Evolutionary conservation across 495 filamentous ascomycete species (phyloP).

Genomic region (Penicillium simplicissimum): DNA sequence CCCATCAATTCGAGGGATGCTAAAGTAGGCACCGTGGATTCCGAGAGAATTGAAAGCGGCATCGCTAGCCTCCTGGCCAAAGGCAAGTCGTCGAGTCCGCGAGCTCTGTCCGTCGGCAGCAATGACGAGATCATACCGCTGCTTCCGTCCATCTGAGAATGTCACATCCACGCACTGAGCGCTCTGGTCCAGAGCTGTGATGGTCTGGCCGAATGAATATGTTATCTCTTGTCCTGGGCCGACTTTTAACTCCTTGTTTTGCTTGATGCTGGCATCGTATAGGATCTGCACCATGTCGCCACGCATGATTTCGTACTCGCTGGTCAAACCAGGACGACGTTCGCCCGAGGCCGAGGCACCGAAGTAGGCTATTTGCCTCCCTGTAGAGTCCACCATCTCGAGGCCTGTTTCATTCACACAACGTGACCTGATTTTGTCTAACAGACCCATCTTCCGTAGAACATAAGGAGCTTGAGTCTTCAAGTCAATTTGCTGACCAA

Average conservation of each 20-base stretch:
- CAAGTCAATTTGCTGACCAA: slow-evolving; percentile 9
- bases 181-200: slow-evolving; percentile 19
- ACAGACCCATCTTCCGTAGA: slow-evolving; percentile 8
- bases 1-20: slow-evolving; percentile 30
- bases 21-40: slow-evolving; percentile 41
- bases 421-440: neutral
- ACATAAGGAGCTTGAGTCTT: slow-evolving; percentile 3
- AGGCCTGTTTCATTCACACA: slow-evolving; percentile 9
- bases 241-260: neutral
- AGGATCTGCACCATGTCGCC: slow-evolving; percentile 41
- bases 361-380: slow-evolving; percentile 7
- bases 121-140: slow-evolving; percentile 50
- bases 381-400: slow-evolving; percentile 6
- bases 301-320: slow-evolving; percentile 51
- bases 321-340: slow-evolving; percentile 35
- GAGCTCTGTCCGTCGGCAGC: slow-evolving; percentile 53
- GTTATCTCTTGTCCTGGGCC: slow-evolving; percentile 6
- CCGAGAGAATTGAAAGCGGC: slow-evolving; percentile 31
- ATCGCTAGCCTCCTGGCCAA: slow-evolving; percentile 4
- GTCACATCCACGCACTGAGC: slow-evolving; percentile 30
- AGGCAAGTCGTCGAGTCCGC: slow-evolving; percentile 37
- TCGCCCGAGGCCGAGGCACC: slow-evolving; percentile 12
- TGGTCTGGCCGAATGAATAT: slow-evolving; percentile 35
- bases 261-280: slow-evolving; percentile 30
- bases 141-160: slow-evolving; percentile 36